phyloP scores from a whole-genome alignment of 768 basidiomycete species.

The Tricholoma bakamatsutake region DNA sequence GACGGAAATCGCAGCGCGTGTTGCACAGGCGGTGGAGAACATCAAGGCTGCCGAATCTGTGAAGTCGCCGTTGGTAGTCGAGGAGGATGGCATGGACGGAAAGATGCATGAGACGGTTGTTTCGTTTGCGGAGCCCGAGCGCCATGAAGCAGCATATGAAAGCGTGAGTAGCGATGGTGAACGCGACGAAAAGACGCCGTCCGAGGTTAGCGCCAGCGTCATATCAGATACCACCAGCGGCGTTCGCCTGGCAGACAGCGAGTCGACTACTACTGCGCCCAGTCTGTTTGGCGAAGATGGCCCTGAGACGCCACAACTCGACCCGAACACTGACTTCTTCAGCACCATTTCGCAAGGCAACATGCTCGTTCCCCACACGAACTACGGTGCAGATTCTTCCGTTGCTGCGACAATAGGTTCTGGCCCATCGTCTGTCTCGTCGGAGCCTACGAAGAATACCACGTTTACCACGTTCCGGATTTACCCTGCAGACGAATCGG shows the following conservation, averaged over 20 bases:
- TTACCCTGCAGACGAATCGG: slow-evolving; percentile 81
- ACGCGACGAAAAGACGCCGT: slow-evolving; percentile 53
- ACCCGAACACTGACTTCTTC: slow-evolving; percentile 83
- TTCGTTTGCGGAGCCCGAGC: slow-evolving; percentile 78
- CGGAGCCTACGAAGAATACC: slow-evolving; percentile 67
- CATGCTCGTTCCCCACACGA: slow-evolving; percentile 71
- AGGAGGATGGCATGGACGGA: slow-evolving; percentile 35
- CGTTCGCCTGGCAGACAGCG: slow-evolving; percentile 55
- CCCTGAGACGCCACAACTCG: slow-evolving; percentile 58
- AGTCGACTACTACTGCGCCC: slow-evolving; percentile 81
- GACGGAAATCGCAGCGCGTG: slow-evolving; percentile 69
- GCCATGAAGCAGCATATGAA: slow-evolving; percentile 33
- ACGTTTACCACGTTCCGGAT: slow-evolving; percentile 91
- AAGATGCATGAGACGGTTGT: slow-evolving; percentile 70
- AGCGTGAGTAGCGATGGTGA: slow-evolving; percentile 28
- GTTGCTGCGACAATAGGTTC: slow-evolving; percentile 96
- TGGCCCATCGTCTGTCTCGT: slow-evolving; percentile 74
- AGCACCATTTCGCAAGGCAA: slow-evolving; percentile 50
- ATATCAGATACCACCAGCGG: slow-evolving; percentile 56
- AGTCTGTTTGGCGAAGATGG: slow-evolving; percentile 84
- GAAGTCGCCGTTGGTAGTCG: slow-evolving; percentile 23
- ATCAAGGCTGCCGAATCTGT: slow-evolving; percentile 45
- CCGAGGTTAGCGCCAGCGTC: slow-evolving; percentile 64
- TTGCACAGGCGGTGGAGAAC: slow-evolving; percentile 76
- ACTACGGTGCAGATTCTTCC: slow-evolving; percentile 78